These are phyloP conservation scores for Cylindrotheca fusiformis DNA, from an alignment of 108 stramenopile species.

Conservation along the genomic window DNA sequence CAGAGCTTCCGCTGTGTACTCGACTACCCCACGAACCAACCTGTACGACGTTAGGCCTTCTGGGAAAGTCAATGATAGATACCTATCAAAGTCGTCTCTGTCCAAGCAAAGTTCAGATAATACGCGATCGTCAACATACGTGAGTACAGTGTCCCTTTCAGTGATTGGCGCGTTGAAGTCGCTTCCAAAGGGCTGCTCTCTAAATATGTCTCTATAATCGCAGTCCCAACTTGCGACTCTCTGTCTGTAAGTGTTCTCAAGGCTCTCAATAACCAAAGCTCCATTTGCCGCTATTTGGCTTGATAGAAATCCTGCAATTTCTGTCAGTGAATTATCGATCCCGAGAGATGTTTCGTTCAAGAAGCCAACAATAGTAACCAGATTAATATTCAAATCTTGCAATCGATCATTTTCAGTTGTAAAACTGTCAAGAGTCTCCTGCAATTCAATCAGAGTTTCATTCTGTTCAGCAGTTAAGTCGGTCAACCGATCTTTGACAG, in stretches of 20 bases:
- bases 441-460: slow-evolving; percentile 5
- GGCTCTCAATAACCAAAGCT: background rate
- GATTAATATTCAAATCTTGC: slow-evolving; percentile 17
- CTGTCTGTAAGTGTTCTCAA: slow-evolving; percentile 25
- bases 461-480: slow-evolving; percentile 5
- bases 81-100: slow-evolving; percentile 18
- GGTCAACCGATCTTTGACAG: background rate
- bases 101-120: slow-evolving; percentile 31
- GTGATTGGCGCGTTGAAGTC: slow-evolving; percentile 11
- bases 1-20: slow-evolving; percentile 9
- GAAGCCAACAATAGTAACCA: slow-evolving; percentile 13
- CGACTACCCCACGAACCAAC: slow-evolving; percentile 1
- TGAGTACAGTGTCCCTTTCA: background rate
- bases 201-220: slow-evolving; percentile 16
- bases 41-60: slow-evolving; percentile 4
- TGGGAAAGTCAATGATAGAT: background rate
- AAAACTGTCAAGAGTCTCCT: slow-evolving; percentile 9
- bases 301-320: slow-evolving; percentile 12
- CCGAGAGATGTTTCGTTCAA: slow-evolving; percentile 29
- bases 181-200: slow-evolving; percentile 3
- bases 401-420: slow-evolving; percentile 18
- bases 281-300: slow-evolving; percentile 17
- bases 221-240: slow-evolving; percentile 30
- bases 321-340: slow-evolving; percentile 9
- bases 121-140: slow-evolving; percentile 26